Base-by-base conservation (phyloP, 139 green algal species). In the Coccomyxa sp. region DNA sequence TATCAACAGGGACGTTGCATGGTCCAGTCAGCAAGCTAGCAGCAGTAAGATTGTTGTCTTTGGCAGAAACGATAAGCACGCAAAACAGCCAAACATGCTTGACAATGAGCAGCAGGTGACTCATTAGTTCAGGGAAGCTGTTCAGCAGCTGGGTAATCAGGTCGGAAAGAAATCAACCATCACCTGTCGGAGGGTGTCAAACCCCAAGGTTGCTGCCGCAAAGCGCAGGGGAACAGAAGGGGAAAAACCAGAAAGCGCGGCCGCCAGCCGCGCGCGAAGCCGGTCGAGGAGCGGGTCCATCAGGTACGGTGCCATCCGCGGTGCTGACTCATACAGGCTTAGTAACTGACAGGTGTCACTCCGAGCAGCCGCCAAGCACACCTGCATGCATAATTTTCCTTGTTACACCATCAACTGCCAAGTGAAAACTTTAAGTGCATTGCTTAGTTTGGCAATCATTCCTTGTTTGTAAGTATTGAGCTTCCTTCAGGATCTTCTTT, bases 271-370 rank as follows among this genome's bases (percentile, higher is more conserved):
- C 71, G 28, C 31, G 27, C 71, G 71, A 18, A 77, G 27, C 23
- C 71, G 71, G 23, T 77, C 71, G 23, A 77, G 21, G 14, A 77
- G 21, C 23, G 28, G 71, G 27, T 77, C 71, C 71, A 77, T 77
- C 27, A 77, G 71, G 71, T 77, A 77, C 23, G 71, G 71, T 9
- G 71, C n/a, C 71, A 77, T 77, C 23, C 71, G 71, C 21, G 71
- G 71, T 38, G 71, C 71, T 38, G 28, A 18, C 17, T 18, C 71
- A 77, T 77, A 77, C 10, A 51, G 71, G 3, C 71, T 16, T n/a
- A 77, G 23, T n/a, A 77, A 38, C 0, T 32, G 23, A 25, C 25
- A 18, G 14, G 71, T n/a, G 71, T 77, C 71, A 45, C 27, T 15
- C 23, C 14, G 27, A 16, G 23, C 16, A 25, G 27, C 71, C 71